Conservation (phyloP, 1,139 yeast species). For the Candida labiduridarum region DNA sequence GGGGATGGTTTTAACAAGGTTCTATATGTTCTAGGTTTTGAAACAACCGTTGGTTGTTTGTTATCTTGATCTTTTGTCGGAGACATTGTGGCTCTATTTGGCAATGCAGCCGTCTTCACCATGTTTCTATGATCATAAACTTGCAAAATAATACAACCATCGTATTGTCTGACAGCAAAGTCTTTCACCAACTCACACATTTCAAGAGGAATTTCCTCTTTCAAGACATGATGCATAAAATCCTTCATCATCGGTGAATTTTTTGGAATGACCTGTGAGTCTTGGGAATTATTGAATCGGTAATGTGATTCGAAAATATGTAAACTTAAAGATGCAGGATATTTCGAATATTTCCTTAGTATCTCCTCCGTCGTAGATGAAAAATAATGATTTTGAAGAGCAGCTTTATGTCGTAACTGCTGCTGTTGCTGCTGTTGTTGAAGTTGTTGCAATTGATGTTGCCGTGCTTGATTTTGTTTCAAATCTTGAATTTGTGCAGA, state of each 20-base stretch:
- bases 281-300: constrained; percentile 67
- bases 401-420: constrained; percentile 34
- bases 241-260: constrained; percentile 77
- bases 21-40: constrained; percentile 69
- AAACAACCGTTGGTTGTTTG: constrained; percentile 13
- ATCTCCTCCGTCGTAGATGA: constrained; percentile 75
- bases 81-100: constrained; percentile 11
- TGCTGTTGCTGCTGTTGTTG: constrained; percentile 22
- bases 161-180: constrained; percentile 79
- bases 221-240: constrained; percentile 76
- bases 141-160: constrained; percentile 84
- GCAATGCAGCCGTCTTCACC: constrained; percentile 21
- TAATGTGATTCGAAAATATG: constrained; percentile 91
- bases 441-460: constrained; percentile 14
- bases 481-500: constrained; percentile 13
- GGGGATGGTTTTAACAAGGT: constrained; percentile 81
- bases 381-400: constrained; percentile 49
- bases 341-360: constrained; percentile 74
- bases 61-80: constrained; percentile 10
- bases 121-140: constrained; percentile 71
- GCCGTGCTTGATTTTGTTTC: constrained; percentile 10
- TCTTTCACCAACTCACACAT: constrained; percentile 88
- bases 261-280: constrained; percentile 81
- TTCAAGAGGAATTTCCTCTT: constrained; percentile 85
- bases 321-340: constrained; percentile 81